Conservation (phyloP, 1,139 yeast genomes). For the Suhomyces terraborum region DNA sequence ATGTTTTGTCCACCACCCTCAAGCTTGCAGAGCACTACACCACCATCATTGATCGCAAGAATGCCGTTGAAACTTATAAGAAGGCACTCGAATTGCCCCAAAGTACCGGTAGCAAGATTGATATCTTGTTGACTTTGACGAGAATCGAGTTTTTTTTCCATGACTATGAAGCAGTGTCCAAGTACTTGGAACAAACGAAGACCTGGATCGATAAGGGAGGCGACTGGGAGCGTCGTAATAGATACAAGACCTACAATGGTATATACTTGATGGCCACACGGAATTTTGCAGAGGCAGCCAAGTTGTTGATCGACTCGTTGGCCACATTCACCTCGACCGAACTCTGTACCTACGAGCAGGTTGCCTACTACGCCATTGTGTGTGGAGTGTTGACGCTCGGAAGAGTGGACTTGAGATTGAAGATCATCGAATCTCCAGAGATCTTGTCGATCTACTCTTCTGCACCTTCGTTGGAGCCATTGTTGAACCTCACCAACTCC, state of each 20-base stretch:
- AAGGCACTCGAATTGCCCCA: conserved; percentile 81
- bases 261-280: conserved; percentile 82
- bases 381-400: conserved; percentile 82
- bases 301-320: conserved; percentile 81
- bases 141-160: conserved; percentile 87
- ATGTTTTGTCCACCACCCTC: conserved; percentile 72
- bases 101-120: conserved; percentile 88
- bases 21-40: conserved; percentile 89
- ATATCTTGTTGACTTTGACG: conserved; percentile 74
- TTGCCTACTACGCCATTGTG: conserved; percentile 85
- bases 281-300: conserved; percentile 81
- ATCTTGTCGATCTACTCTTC: conserved; percentile 78
- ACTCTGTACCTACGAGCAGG: conserved; percentile 82
- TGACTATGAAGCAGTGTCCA: conserved; percentile 70
- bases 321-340: conserved; percentile 98
- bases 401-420: conserved; percentile 80
- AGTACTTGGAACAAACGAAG: conserved; percentile 74
- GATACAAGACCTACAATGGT: conserved; percentile 90
- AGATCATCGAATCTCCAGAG: conserved; percentile 93
- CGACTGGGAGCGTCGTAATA: conserved; percentile 97
- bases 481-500: conserved; percentile 80
- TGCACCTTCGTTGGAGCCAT: conserved; percentile 73
- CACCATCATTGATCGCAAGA: conserved; percentile 72
- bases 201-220: conserved; percentile 91
- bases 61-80: conserved; percentile 71